Evolutionary conservation across 345 rosid genomes (phyloP).

Genomic region (Pseudoturritis turrita): DNA sequence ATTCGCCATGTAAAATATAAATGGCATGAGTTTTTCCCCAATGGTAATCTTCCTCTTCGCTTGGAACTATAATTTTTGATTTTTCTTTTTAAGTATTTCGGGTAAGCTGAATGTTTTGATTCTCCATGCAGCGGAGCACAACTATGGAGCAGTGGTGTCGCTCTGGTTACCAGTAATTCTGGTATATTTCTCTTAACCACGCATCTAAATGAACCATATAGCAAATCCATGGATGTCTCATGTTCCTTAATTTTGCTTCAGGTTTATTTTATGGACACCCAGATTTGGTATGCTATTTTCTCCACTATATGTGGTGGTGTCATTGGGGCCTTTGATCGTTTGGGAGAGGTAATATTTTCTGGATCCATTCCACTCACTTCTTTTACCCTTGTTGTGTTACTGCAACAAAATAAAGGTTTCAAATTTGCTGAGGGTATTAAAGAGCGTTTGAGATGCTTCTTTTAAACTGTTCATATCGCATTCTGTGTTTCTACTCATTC

Average conservation of each 20-base stretch:
- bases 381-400: background rate
- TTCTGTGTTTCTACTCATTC: background rate
- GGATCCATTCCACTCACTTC: background rate
- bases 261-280: constrained; percentile 95
- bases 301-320: constrained; percentile 92
- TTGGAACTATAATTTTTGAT: background rate
- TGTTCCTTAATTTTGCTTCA: constrained; percentile 33
- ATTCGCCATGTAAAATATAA: constrained; percentile 56
- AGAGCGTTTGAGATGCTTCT: background rate
- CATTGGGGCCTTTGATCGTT: constrained; percentile 88
- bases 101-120: constrained; percentile 2
- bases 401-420: background rate
- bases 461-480: background rate
- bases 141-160: constrained; percentile 70
- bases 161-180: constrained; percentile 81
- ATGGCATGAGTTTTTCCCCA: constrained; percentile 94
- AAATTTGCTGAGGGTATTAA: background rate
- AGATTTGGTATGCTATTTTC: constrained; percentile 89
- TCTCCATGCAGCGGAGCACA: constrained; percentile 52
- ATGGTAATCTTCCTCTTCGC: constrained; percentile 40
- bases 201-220: background rate
- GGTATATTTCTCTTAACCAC: constrained; percentile 38
- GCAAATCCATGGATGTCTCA: constrained; percentile 8
- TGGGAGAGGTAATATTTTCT: constrained; percentile 74
- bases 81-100: constrained; percentile 1